Evolutionary conservation across 768 basidiomycete species (phyloP).

Genomic region (Lyophyllum atratum): DNA sequence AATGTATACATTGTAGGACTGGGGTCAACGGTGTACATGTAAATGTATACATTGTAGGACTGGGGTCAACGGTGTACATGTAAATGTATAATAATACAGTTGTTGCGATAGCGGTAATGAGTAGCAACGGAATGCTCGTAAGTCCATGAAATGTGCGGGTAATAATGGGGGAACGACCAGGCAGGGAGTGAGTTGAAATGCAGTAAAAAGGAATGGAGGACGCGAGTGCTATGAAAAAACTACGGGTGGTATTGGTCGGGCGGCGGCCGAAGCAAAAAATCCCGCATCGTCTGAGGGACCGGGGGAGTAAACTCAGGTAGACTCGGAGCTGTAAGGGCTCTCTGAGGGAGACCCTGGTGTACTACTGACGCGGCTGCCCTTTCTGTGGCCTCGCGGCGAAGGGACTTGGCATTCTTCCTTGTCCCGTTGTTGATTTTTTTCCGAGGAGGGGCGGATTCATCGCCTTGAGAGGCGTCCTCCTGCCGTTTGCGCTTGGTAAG

Average conservation of each 20-base stretch:
- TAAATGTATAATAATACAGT: background rate
- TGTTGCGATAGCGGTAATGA: background rate
- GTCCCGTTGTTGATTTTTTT: background rate
- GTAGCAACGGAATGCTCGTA: too few relatives aligned
- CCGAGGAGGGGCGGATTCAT: background rate
- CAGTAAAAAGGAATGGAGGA: too few relatives aligned
- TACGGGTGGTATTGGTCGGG: background rate
- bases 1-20: too few relatives aligned
- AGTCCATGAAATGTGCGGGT: too few relatives aligned
- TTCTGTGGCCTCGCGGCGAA: background rate
- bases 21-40: too few relatives aligned
- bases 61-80: too few relatives aligned
- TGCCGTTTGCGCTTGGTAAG: background rate
- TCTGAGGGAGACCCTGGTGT: background rate
- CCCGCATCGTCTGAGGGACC: background rate
- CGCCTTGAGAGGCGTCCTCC: background rate
- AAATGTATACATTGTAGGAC: too few relatives aligned
- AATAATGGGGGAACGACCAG: too few relatives aligned
- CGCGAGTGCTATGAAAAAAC: background rate
- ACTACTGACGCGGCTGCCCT: background rate
- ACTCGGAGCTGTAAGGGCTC: background rate
- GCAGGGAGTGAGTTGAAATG: too few relatives aligned
- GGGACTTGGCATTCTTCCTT: background rate
- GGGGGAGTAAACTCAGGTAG: background rate
- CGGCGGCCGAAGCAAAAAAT: background rate